phyloP scores from a whole-genome alignment of 2,329 filamentous ascomycete species.

The Bertia moriformis region DNA sequence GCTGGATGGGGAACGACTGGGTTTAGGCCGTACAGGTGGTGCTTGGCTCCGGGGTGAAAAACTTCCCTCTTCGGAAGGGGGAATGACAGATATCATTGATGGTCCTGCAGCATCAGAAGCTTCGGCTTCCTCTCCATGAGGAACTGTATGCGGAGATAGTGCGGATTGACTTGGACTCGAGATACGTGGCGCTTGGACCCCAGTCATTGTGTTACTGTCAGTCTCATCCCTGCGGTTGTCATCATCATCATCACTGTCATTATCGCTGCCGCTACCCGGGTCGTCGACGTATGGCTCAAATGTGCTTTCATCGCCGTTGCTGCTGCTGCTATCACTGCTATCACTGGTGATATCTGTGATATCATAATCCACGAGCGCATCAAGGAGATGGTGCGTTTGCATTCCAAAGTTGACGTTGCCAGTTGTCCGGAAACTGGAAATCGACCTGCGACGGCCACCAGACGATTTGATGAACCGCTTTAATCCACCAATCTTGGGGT shows the following conservation, averaged over 20 bases:
- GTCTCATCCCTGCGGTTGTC: conserved; percentile 5
- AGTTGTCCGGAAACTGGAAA: conserved; percentile 23
- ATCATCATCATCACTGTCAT: conserved; percentile 10
- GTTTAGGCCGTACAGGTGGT: conserved; percentile 22
- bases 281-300: conserved; percentile 8
- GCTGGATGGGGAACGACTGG: conserved; percentile 37
- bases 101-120: background rate
- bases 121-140: background rate
- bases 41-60: background rate
- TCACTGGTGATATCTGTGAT: conserved; percentile 6
- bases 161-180: background rate
- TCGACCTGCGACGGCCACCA: conserved; percentile 33
- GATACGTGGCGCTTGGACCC: conserved; percentile 17
- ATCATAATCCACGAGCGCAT: conserved; percentile 34
- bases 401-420: conserved; percentile 55
- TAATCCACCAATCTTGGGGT: conserved; percentile 35
- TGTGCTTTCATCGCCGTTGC: background rate
- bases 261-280: too few relatives aligned
- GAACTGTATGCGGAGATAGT: background rate
- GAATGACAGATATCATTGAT: background rate
- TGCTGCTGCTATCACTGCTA: background rate
- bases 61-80: background rate
- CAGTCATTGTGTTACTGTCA: conserved; percentile 9
- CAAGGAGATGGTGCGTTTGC: conserved; percentile 57
- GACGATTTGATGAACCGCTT: conserved; percentile 44